phyloP scores from a whole-genome alignment of 768 basidiomycete genomes.

The Leucosporidium scottii region DNA sequence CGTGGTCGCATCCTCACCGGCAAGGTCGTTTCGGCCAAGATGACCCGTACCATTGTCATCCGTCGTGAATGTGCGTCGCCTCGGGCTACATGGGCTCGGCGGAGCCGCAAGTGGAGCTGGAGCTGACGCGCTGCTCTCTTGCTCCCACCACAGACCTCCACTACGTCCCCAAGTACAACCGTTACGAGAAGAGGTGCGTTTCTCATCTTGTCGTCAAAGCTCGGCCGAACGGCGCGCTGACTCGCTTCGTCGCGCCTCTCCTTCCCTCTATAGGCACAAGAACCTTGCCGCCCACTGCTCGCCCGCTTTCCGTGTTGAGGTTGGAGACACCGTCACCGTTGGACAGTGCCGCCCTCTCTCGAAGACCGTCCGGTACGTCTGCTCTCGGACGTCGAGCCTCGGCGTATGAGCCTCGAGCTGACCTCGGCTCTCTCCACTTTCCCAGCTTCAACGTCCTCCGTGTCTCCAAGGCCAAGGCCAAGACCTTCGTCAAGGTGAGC shows the following conservation, averaged over 20 bases:
- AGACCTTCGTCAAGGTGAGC: conserved; percentile 70
- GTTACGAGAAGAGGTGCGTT: conserved; percentile 72
- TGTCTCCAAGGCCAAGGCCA: conserved; percentile 85
- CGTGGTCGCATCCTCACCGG: conserved; percentile 98
- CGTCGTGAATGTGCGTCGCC: conserved; percentile 50
- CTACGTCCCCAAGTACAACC: conserved; percentile 98
- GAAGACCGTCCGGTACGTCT: conserved; percentile 56
- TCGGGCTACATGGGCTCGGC: not conserved
- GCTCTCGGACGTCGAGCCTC: not conserved
- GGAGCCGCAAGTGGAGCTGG: not conserved
- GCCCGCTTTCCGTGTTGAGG: conserved; percentile 96
- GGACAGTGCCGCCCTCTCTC: conserved; percentile 98
- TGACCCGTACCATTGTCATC: conserved; percentile 97
- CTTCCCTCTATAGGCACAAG: conserved; percentile 56
- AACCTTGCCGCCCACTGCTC: conserved; percentile 96
- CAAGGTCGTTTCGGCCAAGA: conserved; percentile 96
- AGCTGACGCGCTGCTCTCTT: not conserved
- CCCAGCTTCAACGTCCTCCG: conserved; percentile 96
- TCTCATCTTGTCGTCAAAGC: too few species aligned
- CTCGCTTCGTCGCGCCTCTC: not conserved
- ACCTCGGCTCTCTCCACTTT: not conserved
- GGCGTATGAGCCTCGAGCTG: not conserved
- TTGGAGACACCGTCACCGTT: conserved; percentile 89
- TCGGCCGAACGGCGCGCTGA: not conserved
- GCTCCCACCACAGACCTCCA: conserved; percentile 56